phyloP scores from a whole-genome alignment of 805 yeast species.

The Metschnikowia henanensis region DNA sequence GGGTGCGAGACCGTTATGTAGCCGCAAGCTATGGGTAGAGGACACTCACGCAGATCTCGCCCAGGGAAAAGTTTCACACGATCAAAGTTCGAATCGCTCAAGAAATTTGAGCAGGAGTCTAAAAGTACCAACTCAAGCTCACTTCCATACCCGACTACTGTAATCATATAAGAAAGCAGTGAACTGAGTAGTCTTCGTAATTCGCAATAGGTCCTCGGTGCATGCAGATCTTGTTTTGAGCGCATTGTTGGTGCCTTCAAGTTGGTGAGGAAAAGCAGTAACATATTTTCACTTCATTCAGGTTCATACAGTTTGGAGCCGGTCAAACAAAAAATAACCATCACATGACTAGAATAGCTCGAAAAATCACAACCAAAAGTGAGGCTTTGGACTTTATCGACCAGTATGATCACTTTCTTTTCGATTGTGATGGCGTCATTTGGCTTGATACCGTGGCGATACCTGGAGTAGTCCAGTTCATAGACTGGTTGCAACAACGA shows the following conservation, averaged over 20 bases:
- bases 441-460: constrained; percentile 39
- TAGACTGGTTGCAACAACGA: constrained; percentile 22
- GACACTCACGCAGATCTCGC: too few species aligned
- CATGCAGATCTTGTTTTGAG: constrained; percentile 3
- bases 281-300: neutral
- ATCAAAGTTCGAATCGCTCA: too few species aligned
- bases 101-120: too few species aligned
- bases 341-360: neutral
- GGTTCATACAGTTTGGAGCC: neutral
- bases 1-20: too few species aligned
- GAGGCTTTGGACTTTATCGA: constrained; percentile 24
- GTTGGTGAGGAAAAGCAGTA: neutral
- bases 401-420: constrained; percentile 37
- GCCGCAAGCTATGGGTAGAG: too few species aligned
- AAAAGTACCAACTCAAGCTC: too few species aligned
- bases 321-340: neutral
- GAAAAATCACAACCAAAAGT: constrained; percentile 11
- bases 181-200: too few species aligned
- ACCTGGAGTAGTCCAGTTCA: constrained; percentile 31
- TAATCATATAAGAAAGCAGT: too few species aligned
- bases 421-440: constrained; percentile 45
- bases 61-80: too few species aligned
- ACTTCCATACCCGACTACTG: too few species aligned
- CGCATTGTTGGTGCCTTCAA: neutral
- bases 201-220: neutral